Conservation (phyloP, 306 rosid genomes). For the Cicer bijugum region DNA sequence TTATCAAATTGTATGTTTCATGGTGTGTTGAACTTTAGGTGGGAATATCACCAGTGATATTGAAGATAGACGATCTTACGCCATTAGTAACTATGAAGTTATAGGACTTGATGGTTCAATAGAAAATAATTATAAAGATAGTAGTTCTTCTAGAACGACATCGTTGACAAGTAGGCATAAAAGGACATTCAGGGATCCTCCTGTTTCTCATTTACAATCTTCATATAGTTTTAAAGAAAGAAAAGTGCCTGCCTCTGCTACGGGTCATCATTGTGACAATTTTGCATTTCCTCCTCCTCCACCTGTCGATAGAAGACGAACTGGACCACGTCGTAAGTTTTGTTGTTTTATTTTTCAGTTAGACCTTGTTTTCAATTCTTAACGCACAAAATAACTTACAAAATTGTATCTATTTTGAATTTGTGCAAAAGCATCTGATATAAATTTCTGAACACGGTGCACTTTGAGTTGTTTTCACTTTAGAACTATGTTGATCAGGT, state of each 20-base stretch:
- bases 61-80: constrained; percentile 51
- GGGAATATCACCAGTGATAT: constrained; percentile 56
- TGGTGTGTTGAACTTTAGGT: constrained; percentile 56
- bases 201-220: constrained; percentile 38
- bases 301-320: constrained; percentile 64
- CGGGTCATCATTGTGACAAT: constrained; percentile 59
- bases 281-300: constrained; percentile 94
- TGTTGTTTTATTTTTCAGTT: not conserved
- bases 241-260: constrained; percentile 47
- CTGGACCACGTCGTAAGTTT: constrained; percentile 94
- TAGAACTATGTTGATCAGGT: constrained; percentile 44
- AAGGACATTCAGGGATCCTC: constrained; percentile 40
- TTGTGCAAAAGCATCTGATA: constrained; percentile 24
- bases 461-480: constrained; percentile 31
- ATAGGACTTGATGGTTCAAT: constrained; percentile 44
- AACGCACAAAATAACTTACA: constrained; percentile 33
- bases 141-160: constrained; percentile 48
- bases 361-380: constrained; percentile 23
- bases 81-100: constrained; percentile 45
- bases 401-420: constrained; percentile 29
- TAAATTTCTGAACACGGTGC: constrained; percentile 14
- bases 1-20: no score
- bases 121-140: constrained; percentile 47
- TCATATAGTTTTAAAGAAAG: constrained; percentile 43
- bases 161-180: constrained; percentile 43